A percentile compares a stretch with the other conserved stretches of the same genome.
Evolutionary conservation across 257 asterid species (phyloP).

Genomic region (Gentiana dahurica): DNA sequence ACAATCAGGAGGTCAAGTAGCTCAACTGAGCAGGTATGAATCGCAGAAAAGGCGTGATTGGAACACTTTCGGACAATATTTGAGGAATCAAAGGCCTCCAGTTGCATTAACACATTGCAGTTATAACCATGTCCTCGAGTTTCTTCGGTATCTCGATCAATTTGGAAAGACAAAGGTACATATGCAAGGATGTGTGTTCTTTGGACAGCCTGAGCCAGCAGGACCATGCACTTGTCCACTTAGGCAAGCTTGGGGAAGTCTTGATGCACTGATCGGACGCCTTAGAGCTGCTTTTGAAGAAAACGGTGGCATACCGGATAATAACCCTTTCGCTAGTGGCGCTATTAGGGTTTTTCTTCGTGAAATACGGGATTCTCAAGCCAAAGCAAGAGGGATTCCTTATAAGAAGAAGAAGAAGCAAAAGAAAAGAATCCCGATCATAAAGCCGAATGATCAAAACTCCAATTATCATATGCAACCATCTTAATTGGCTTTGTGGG

Average conservation of each 20-base stretch:
- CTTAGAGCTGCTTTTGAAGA: conserved; percentile 88
- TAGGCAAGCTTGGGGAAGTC: conserved; percentile 36
- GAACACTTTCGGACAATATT: conserved; percentile 87
- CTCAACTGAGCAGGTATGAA: conserved; percentile 52
- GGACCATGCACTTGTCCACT: conserved; percentile 74
- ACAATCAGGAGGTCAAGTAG: conserved; percentile 9
- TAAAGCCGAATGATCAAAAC: conserved; percentile 13
- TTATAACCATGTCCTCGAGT: conserved; percentile 61
- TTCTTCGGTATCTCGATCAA: conserved; percentile 69
- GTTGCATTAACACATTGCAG: conserved; percentile 56
- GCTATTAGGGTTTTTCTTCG: conserved; percentile 61
- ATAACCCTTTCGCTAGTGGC: conserved; percentile 77
- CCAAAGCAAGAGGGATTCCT: conserved; percentile 80
- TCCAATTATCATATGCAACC: conserved; percentile 29
- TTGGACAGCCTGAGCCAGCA: conserved; percentile 71
- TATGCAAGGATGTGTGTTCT: conserved; percentile 50
- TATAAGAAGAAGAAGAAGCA: conserved; percentile 75
- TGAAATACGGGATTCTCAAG: conserved; percentile 69
- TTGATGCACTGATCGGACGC: conserved; percentile 8
- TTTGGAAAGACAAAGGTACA: conserved; percentile 91
- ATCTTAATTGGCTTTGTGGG: conserved; percentile 7
- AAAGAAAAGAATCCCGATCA: conserved; percentile 13
- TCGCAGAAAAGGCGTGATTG: conserved; percentile 89
- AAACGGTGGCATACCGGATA: conserved; percentile 64
- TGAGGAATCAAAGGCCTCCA: conserved; percentile 71